Conservation (phyloP, 2,329 filamentous ascomycete species). For the Aspergillus fructus region DNA sequence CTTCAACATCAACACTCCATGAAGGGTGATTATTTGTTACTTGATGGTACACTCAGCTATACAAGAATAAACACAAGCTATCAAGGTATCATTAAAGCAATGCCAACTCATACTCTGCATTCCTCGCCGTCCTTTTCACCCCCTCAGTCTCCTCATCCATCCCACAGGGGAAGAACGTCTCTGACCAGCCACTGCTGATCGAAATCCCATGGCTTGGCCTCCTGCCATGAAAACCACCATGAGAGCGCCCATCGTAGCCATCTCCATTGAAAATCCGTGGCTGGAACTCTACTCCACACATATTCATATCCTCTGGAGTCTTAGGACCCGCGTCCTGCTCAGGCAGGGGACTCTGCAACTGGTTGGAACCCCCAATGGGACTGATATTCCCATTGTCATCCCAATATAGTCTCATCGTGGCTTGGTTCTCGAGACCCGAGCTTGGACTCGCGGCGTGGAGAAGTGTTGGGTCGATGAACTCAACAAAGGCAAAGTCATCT, state of each 20-base stretch:
- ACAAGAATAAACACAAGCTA: not conserved
- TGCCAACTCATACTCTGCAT: not conserved
- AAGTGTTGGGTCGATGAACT: not conserved
- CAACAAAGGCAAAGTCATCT: not conserved
- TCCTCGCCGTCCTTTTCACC: not conserved
- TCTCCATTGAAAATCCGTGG: not conserved
- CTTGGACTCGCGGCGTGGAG: not conserved
- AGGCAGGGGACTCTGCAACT: no score
- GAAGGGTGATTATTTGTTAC: no score
- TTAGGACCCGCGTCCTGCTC: no score
- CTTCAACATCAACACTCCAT: no score
- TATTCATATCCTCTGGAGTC: no score
- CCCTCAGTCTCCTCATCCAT: not conserved
- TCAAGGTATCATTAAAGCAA: no score
- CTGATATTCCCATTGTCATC: no score
- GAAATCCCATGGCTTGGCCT: not conserved
- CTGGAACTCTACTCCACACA: not conserved
- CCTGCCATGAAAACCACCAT: not conserved
- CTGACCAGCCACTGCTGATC: slow-evolving; percentile 2
- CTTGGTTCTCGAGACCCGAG: not conserved
- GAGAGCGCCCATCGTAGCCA: not conserved
- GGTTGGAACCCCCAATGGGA: no score
- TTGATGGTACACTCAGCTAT: not conserved
- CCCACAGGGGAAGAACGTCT: not conserved
- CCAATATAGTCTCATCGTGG: no score